Conservation (phyloP, 2,329 filamentous ascomycete species). For the Rosellinia necatrix region DNA sequence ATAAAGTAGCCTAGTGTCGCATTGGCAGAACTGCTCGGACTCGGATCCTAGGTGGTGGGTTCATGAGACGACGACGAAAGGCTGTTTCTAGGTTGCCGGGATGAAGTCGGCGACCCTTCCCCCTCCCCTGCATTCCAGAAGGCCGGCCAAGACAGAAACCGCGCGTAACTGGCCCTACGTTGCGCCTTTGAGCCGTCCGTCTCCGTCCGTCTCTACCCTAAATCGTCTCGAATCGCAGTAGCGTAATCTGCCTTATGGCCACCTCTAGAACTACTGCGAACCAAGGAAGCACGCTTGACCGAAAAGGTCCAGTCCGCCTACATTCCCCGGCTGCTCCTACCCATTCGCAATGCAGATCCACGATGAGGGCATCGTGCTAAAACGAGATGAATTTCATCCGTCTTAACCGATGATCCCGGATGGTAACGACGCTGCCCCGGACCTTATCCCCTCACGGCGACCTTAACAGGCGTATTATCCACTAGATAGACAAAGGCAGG, state of each 20-base stretch:
- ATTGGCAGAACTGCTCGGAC: no score
- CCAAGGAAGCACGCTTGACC: constrained; percentile 9
- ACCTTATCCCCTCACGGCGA: neutral
- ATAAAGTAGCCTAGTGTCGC: no score
- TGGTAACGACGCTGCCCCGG: constrained; percentile 2
- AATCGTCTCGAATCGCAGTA: neutral
- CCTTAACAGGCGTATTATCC: neutral
- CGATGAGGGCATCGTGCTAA: constrained; percentile 2
- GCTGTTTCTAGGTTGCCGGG: neutral
- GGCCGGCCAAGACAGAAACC: neutral
- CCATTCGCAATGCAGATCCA: constrained; percentile 20
- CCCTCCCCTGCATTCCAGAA: constrained; percentile 1
- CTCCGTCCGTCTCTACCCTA: neutral
- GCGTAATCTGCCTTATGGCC: constrained; percentile 1
- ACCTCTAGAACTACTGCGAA: neutral
- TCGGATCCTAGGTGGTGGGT: no score
- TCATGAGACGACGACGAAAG: neutral
- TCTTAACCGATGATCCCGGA: constrained; percentile 10
- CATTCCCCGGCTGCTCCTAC: no score
- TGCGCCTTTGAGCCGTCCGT: neutral
- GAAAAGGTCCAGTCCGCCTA: neutral
- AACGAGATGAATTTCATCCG: neutral
- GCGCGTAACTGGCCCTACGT: no score
- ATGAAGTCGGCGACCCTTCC: constrained; percentile 22
- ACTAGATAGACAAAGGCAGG: neutral